Evolutionary conservation across 2,329 filamentous ascomycete species (phyloP).

Genomic region (Fusarium albidum): DNA sequence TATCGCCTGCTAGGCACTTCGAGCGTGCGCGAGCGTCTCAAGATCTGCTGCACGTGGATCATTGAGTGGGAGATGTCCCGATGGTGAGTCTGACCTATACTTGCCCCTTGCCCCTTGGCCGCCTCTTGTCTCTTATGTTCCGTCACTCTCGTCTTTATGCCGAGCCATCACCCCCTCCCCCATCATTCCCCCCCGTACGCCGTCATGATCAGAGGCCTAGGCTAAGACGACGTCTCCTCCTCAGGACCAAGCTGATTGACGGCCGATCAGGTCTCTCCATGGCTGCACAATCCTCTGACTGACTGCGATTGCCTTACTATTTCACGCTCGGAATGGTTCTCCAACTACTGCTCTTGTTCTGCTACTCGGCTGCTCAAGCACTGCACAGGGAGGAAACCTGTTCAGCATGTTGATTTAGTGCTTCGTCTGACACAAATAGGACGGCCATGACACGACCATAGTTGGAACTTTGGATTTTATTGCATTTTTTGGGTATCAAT

Average conservation of each 20-base stretch:
- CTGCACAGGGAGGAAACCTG: constrained; percentile 13
- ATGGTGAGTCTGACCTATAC: constrained; percentile 66
- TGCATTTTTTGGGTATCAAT: constrained; percentile 13
- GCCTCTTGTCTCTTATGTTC: background rate
- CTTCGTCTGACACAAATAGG: constrained; percentile 26
- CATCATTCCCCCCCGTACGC: background rate
- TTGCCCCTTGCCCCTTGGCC: background rate
- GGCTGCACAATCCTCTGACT: constrained; percentile 45
- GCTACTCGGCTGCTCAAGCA: constrained; percentile 16
- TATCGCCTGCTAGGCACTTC: constrained; percentile 77
- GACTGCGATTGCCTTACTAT: constrained; percentile 24
- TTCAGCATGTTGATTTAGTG: constrained; percentile 10
- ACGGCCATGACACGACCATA: constrained; percentile 17
- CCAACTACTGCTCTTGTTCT: constrained; percentile 28
- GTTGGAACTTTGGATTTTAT: constrained; percentile 8
- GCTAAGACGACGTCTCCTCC: constrained; percentile 32
- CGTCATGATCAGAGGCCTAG: constrained; percentile 21
- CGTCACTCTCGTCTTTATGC: background rate
- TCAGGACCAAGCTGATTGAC: constrained; percentile 41
- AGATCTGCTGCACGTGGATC: constrained; percentile 85
- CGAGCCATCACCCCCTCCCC: background rate
- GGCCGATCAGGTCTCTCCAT: constrained; percentile 41
- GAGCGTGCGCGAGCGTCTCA: constrained; percentile 82
- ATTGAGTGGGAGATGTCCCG: constrained; percentile 72
- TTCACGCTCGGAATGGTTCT: constrained; percentile 27